A percentile compares a stretch with the other conserved stretches of the same genome.
phyloP scores from a whole-genome alignment of 2,329 filamentous ascomycete species.

The Hyphodiscus sp. region DNA sequence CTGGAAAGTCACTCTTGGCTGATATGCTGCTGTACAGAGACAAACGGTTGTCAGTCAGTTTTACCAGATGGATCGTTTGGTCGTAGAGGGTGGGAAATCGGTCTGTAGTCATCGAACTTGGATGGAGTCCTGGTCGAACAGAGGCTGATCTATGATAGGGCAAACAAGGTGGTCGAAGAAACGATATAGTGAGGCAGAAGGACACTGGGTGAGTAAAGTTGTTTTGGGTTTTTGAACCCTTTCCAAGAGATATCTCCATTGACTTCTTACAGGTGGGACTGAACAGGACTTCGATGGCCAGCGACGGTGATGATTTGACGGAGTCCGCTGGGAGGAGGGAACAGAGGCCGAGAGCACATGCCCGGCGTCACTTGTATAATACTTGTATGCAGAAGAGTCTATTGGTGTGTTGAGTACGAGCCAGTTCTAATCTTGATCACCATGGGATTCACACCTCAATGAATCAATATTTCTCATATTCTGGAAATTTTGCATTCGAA shows the following conservation, averaged over 20 bases:
- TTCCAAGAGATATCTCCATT: slow-evolving; percentile 2
- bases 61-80: slow-evolving; percentile 83
- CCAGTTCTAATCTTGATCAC: neutral
- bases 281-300: slow-evolving; percentile 5
- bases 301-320: neutral
- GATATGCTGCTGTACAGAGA: slow-evolving; percentile 50
- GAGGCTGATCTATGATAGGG: slow-evolving; percentile 40
- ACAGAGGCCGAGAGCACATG: neutral
- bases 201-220: slow-evolving; percentile 60
- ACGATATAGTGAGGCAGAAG: slow-evolving; percentile 67
- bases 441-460: neutral
- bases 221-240: neutral
- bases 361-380: neutral
- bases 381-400: neutral
- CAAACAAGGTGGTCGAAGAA: slow-evolving; percentile 61
- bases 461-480: neutral
- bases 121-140: slow-evolving; percentile 6
- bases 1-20: slow-evolving; percentile 6
- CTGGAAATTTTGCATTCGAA: neutral
- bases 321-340: neutral
- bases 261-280: slow-evolving; percentile 28
- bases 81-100: slow-evolving; percentile 81
- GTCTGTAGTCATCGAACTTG: slow-evolving; percentile 40
- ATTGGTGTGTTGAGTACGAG: neutral
- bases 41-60: slow-evolving; percentile 95